Evolutionary conservation across 2,329 filamentous ascomycete species (phyloP), one percentile per base, ranked within the genome.

Genomic region (Paecilomyces variotii): DNA sequence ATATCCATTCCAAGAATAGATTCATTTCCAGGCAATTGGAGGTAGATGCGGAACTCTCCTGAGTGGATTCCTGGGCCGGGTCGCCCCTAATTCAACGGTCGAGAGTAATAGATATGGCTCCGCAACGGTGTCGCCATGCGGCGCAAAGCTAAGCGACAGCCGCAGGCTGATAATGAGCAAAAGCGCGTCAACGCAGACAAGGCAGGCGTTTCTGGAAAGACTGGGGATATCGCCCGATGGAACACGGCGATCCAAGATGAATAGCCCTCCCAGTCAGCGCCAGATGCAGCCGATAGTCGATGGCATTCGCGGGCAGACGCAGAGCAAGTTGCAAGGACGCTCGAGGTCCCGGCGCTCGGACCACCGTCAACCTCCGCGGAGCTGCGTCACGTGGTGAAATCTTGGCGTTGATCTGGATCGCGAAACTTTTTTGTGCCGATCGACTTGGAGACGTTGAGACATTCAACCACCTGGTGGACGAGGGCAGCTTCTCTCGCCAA

Each of bases 21-120:
- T 64, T 73, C 72, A 75, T 75, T 67, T 74, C 72, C 68, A 69
- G 63, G 35, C 19, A 19, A 45, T 45, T 45, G 49, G 39, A 24
- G 51, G 55, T 28, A 30, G 39, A 45, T 45, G 19, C 39, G n/a
- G 39, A 19, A 7, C 19, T 45, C 19, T 19, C 39, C 39, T 19
- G 39, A n/a, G 30, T 10, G n/a, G 19, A 45, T 45, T 3, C 39
- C n/a, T 45, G n/a, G 39, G n/a, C 56, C 61, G 64, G 39, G 19
- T 45, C n/a, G 39, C n/a, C 53, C 53, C 45, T 32, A 24, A 55
- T 57, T 55, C 27, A 53, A 53, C 50, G 24, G 49, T 25, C 14
- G 56, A 45, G 27, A 25, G 25, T 7, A 19, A 19, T 19, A 56
- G 19, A 56, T 56, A 54, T 57, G 60, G 53, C 54, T 62, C 60